These are phyloP conservation scores for Metarhizium album DNA, from an alignment of 2,329 filamentous ascomycete species.

Conservation along the genomic window DNA sequence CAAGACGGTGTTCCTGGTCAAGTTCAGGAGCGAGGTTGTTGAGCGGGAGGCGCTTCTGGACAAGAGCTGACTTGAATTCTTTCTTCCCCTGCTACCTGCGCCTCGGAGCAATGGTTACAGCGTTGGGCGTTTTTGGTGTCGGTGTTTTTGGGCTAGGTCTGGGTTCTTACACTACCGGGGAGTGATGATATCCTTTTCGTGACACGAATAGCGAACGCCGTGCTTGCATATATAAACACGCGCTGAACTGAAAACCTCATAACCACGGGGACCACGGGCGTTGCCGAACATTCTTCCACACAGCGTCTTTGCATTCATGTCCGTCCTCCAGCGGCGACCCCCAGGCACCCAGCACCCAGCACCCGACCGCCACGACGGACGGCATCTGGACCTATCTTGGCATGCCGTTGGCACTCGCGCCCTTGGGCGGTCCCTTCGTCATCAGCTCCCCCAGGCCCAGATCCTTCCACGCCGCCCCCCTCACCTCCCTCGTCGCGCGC, in stretches of 20 bases:
- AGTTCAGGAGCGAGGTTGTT: constrained; percentile 83
- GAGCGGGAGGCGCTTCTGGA: constrained; percentile 80
- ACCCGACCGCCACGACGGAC: no score
- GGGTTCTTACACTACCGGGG: background rate
- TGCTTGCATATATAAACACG: background rate
- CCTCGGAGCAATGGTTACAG: background rate
- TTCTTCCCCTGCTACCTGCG: background rate
- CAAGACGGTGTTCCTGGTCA: constrained; percentile 90
- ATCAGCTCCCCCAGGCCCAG: constrained; percentile 63
- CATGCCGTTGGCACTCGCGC: constrained; percentile 7
- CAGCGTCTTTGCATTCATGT: no score
- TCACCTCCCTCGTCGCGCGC: constrained; percentile 61
- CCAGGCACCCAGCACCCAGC: no score
- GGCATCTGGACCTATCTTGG: background rate
- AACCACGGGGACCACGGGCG: background rate
- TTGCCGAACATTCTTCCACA: background rate
- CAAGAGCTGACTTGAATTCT: constrained; percentile 23
- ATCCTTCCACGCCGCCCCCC: constrained; percentile 70
- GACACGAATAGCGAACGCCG: background rate
- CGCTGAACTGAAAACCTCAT: background rate
- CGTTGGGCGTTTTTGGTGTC: background rate
- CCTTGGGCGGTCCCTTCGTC: constrained; percentile 38
- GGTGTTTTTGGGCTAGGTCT: background rate
- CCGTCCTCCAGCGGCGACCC: no score
- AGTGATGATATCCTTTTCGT: background rate